phyloP scores from a whole-genome alignment of 2,329 filamentous ascomycete species.

The Coniochaeta ligniaria region DNA sequence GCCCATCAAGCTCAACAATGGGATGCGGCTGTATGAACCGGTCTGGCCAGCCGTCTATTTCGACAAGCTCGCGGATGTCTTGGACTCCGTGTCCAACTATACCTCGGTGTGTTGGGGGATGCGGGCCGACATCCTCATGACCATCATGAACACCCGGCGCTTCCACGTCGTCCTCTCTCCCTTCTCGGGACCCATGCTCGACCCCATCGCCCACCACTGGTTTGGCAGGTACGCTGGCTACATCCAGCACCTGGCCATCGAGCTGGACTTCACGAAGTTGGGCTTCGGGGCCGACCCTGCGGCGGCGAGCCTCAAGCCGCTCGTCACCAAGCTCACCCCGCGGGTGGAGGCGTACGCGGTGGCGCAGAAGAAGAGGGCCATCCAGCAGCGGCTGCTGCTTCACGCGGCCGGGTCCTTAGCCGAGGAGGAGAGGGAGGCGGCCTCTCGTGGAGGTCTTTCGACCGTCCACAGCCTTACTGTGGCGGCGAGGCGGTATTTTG shows the following conservation, averaged over 20 bases:
- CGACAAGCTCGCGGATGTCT: slow-evolving; percentile 17
- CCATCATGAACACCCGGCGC: slow-evolving; percentile 23
- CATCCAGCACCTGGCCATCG: slow-evolving; percentile 28
- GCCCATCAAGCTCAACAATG: slow-evolving; percentile 19
- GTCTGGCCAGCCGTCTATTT: slow-evolving; percentile 29
- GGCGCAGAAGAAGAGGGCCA: neutral
- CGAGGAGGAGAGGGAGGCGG: neutral
- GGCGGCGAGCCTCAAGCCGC: slow-evolving; percentile 8
- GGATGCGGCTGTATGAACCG: slow-evolving; percentile 21
- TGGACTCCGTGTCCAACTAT: slow-evolving; percentile 17
- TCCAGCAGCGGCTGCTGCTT: neutral
- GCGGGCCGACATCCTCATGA: slow-evolving; percentile 27
- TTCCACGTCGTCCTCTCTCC: slow-evolving; percentile 33
- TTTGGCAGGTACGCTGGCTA: slow-evolving; percentile 25
- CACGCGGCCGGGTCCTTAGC: neutral
- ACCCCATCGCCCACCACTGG: slow-evolving; percentile 27
- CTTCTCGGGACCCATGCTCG: slow-evolving; percentile 21
- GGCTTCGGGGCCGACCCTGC: slow-evolving; percentile 20
- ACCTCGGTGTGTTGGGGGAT: slow-evolving; percentile 25
- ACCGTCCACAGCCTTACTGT: neutral
- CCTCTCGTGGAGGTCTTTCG: neutral
- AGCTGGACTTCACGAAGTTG: slow-evolving; percentile 32
- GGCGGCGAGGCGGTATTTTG: neutral
- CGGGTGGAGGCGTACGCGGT: neutral
- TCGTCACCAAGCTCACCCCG: slow-evolving; percentile 3